Evolutionary conservation across 371 early-diverging fungal genomes (phyloP), one percentile per base, ranked within the genome.

Genomic region (Zopfochytrium polystomum): DNA sequence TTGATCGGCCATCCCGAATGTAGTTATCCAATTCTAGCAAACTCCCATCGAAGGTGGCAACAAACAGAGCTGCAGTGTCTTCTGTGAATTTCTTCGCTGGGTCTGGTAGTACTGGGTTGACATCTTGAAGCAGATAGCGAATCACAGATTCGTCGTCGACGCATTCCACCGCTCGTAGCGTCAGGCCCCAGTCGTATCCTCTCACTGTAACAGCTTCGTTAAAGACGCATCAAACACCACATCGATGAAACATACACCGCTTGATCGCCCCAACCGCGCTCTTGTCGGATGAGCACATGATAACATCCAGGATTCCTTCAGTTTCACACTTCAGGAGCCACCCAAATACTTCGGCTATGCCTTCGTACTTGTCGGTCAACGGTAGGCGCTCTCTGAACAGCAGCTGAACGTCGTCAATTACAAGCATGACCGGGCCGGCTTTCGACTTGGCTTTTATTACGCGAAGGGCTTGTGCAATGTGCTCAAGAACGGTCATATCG

Each of bases 351-450:
- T 67, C 63, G 26, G 58, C 38, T 49, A 74, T 60, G n/a, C 64
- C 71, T n/a, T 58, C 55, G 49, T 74, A 71, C 34, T 33, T n/a
- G 4, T 74, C 71, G n/a, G 23, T 6, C 27, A 70, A 55, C 18
- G 68, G 58, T 9, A 31, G 18, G 9, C 65, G 52, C 15, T 66
- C 59, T 42, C 56, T 9, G 56, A 74, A 74, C 47, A 74, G 44
- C 18, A 74, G 56, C 54, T 74, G 71, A 2, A 74, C 42, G 44
- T 74, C 70, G 52, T 74, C 74, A 27, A 74, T 65, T 3, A 71
- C 63, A 25, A 74, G 52, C 18, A 74, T 44, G 1, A 54, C 26
- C 2, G 72, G 72, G 7, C 60, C 64, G 23, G 48, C 25, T 11
- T 33, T 52, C 7, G 62, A 64, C 11, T 58, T 49, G 11, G 54